These are phyloP conservation scores for Mucuna pruriens DNA, from an alignment of 306 rosid genomes.

Conservation along the genomic window DNA sequence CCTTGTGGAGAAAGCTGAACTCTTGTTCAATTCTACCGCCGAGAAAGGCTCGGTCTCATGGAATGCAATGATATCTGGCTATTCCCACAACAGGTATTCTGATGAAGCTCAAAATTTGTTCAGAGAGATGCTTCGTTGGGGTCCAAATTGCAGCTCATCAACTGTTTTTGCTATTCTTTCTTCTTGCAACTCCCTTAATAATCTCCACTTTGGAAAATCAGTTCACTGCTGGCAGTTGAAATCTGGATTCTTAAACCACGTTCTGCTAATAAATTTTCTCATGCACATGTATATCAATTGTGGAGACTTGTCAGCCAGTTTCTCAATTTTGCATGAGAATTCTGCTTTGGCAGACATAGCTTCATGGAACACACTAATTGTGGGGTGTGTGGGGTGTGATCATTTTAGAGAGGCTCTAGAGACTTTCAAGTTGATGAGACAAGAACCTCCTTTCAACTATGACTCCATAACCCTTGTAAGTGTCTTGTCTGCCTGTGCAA, in stretches of 20 bases:
- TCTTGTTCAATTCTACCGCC: constrained; percentile 47
- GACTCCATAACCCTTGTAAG: constrained; percentile 61
- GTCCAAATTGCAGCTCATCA: constrained; percentile 45
- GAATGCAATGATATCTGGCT: constrained; percentile 71
- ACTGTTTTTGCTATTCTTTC: constrained; percentile 56
- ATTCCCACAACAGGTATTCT: constrained; percentile 53
- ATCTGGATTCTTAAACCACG: constrained; percentile 52
- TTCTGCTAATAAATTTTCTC: constrained; percentile 52
- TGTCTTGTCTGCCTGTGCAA: constrained; percentile 60
- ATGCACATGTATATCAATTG: constrained; percentile 60
- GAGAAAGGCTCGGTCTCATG: constrained; percentile 63
- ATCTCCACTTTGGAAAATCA: constrained; percentile 56
- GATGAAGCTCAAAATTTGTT: constrained; percentile 55
- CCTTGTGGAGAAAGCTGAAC: constrained; percentile 44
- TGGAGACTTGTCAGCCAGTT: constrained; percentile 50
- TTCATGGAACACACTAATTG: constrained; percentile 65
- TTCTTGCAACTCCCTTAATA: constrained; percentile 50
- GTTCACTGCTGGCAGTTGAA: constrained; percentile 68
- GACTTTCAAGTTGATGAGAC: constrained; percentile 52
- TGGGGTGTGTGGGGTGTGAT: constrained; percentile 45
- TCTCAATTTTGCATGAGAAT: constrained; percentile 53
- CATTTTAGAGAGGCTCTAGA: constrained; percentile 49
- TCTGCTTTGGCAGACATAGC: constrained; percentile 41
- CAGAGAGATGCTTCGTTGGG: constrained; percentile 42
- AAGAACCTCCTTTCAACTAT: constrained; percentile 39